Conservation (phyloP, 169 alveolate genomes). For the Eimeria tenella region DNA sequence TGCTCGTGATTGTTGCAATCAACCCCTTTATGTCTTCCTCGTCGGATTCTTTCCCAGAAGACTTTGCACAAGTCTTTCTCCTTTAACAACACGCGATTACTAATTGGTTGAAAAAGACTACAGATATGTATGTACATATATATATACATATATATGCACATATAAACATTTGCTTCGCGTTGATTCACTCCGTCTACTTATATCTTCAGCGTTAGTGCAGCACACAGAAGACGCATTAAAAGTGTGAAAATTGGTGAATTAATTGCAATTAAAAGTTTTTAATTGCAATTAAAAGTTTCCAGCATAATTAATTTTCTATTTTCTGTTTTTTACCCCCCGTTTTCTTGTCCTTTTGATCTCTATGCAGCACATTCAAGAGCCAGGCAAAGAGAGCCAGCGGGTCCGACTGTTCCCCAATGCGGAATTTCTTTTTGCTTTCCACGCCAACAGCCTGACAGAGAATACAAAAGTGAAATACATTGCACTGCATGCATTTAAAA, state of each 20-base stretch:
- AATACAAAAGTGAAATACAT: neutral
- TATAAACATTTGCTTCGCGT: too few species aligned
- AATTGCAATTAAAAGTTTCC: neutral
- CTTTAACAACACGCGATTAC: too few species aligned
- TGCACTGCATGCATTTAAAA: too few species aligned
- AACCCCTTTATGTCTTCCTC: neutral
- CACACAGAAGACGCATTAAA: too few species aligned
- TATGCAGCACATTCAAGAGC: slow-evolving; percentile 87
- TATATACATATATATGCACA: too few species aligned
- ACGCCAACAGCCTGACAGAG: slow-evolving; percentile 78
- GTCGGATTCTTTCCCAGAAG: neutral
- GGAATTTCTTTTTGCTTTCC: slow-evolving; percentile 77
- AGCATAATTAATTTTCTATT: too few species aligned
- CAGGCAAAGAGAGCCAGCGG: slow-evolving; percentile 96
- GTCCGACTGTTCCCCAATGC: slow-evolving; percentile 94
- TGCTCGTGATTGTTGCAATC: neutral
- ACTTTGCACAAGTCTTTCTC: too few species aligned
- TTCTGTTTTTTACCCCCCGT: slow-evolving; percentile 3
- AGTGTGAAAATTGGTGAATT: neutral
- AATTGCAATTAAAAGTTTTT: too few species aligned
- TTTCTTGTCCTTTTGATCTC: slow-evolving; percentile 83
- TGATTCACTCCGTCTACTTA: too few species aligned
- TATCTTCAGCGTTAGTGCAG: too few species aligned
- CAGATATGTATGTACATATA: too few species aligned
- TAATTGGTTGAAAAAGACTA: too few species aligned